Evolutionary conservation across 306 rosid species (phyloP), one percentile per base, ranked within the genome.

Genomic region (Prinsepia uniflora): DNA sequence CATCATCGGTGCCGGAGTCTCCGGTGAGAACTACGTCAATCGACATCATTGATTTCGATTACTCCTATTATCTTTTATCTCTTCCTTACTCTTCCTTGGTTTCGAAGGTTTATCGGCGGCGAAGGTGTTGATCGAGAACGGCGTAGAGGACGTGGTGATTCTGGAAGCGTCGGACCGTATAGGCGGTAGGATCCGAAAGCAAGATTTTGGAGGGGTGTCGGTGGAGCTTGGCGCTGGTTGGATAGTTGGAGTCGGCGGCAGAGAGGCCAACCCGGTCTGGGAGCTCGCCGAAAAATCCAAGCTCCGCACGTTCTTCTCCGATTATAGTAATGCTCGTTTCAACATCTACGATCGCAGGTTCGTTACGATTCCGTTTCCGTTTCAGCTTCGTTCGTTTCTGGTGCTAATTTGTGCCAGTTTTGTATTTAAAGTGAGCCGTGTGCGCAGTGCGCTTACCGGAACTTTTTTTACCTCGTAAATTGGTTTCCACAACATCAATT

Each of bases 171-270:
- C 98, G 2, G 95, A 91, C 80, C 89, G 96, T 49, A 88, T 94
- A 54, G 98, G 98, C 40, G 97, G 98, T 6, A 89, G 98, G 84
- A 86, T 94, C 66, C 81, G 90, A 7, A 94, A 89, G 70, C 92
- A 94, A 65, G 48, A 72, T 49, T 94, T 94, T 70, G 97, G 96
- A 2, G 97, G 90, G 12, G 84, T 94, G 66, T 70, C 95, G 75
- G 98, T 83, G 67, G 98, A 94, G 77, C 96, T 90, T 14, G 98
- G 98, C 4, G 97, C 98, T 3, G 98, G 98, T n/a, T 94, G 98
- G 98, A 91, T 94, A 39, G 96, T 89, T 48, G 98, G 98, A 24
- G 98, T 94, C 54, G 98, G 96, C 1, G 98, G 98, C 0, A 79
- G 61, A 18, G 83, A 89, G 70, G 55, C 86, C 17, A 94, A 94